Evolutionary conservation across 768 basidiomycete genomes (phyloP), one percentile per base, ranked within the genome.

Genomic region (Tricholoma bakamatsutake): DNA sequence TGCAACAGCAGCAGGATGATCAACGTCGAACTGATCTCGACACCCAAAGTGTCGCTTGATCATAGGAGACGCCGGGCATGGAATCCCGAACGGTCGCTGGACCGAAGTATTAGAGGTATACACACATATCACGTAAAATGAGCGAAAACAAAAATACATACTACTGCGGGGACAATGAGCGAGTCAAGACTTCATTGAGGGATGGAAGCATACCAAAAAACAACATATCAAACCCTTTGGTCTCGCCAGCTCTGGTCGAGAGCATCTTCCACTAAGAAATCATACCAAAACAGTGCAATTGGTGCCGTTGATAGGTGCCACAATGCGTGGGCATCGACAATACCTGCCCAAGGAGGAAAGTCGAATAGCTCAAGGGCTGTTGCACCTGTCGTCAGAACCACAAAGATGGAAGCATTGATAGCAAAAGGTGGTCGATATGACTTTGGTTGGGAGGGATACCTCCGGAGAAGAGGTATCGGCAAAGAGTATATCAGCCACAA

Each of bases 261-360:
- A 1, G 90, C 77, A 67, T 96, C 94, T 61, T 82, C 68, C 6
- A 88, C 65, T 30, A 95, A 67, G 62, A 96, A 95, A n/a, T 79
- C 73, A 63, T 96, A 98, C 94, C 96, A 98, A 46, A 81, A 75
- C 47, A 79, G 64, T 3, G 85, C 82, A 31, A 98, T 81, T 0
- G 87, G 87, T 0, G 80, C 87, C 0, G 96, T 99, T 3, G 83
- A 78, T 7, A 89, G 74, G 69, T 99, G 96, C 97, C 96, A 98
- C 13, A 98, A 71, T 2, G 93, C 79, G 68, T 98, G 97, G 0
- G 95, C 93, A 66, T 98, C 96, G 17, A 98, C 74, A 6, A 84
- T 68, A 33, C 93, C 69, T n/a, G 66, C 64, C 69, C 85, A 77
- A 0, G 93, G 90, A 0, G 93, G 82, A 64, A 98, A 98, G 66